Evolutionary conservation across 2,329 filamentous ascomycete genomes (phyloP), one percentile per base, ranked within the genome.

Genomic region (Ceratocystis huliohia): DNA sequence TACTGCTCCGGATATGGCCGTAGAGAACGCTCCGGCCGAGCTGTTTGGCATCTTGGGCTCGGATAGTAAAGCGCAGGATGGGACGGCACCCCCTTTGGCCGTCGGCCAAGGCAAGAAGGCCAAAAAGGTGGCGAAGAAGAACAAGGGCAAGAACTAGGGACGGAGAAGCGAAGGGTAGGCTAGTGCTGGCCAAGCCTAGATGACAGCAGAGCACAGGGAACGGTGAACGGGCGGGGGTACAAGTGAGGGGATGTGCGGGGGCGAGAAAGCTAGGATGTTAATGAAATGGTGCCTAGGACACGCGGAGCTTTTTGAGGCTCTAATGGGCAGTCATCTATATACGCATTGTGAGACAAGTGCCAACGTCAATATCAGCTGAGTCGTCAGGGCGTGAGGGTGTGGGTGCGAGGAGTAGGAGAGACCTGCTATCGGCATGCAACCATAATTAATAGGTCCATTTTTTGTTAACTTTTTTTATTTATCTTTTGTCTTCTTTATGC

Each of bases 71-170:
- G 28, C 20, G 4, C 44, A 41, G 13, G 17, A 48, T 30, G 53
- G 61, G 53, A 45, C 50, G 46, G 2, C 7, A n/a, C n/a, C 30
- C 46, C n/a, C 13, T 28, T 56, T 30, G 33, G 3, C 28, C 1
- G 8, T 3, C 17, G 53, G 37, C 28, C 28, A 41, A 22, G 28
- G 45, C 28, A 68, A 68, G 37, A 68, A 61, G 28, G 41, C n/a
- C 37, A 68, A 61, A 61, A 68, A 68, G 37, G 10, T 17, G 10
- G 61, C 30, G 1, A 68, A 68, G 66, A 65, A 64, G 56, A 63
- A 57, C 53, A 57, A 57, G 37, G 61, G 33, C n/a, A 67, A 68
- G 59, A 59, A 64, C 25, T 65, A 57, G 22, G n/a, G 20, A 22
- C 20, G 48, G n/a, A 25, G 22, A 20, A 8, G 8, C 17, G 10